Conservation (phyloP, 352 stramenopile genomes). For the Phytophthora uliginosa region DNA sequence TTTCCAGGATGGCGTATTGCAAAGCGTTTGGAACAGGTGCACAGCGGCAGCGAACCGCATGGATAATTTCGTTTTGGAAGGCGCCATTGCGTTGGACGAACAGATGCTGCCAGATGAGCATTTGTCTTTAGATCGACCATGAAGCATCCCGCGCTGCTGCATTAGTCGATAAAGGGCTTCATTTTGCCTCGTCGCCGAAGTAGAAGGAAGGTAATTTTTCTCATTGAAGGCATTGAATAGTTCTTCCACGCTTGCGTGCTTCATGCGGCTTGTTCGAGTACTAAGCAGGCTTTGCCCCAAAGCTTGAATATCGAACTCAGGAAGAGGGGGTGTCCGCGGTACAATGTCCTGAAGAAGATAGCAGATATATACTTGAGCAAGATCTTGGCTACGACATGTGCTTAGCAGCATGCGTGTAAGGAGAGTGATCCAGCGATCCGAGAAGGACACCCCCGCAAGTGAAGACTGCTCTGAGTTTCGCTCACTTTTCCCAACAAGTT, state of each 20-base stretch:
- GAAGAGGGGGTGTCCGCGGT: constrained; percentile 9
- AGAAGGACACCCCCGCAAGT: constrained; percentile 7
- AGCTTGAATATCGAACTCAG: constrained; percentile 13
- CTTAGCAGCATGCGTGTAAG: constrained; percentile 33
- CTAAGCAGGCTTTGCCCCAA: constrained; percentile 24
- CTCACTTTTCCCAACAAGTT: constrained; percentile 17
- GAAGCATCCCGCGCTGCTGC: constrained; percentile 21
- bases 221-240: constrained; percentile 24
- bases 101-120: neutral
- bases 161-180: constrained; percentile 35
- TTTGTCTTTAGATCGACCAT: neutral
- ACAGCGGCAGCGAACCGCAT: constrained; percentile 36
- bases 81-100: neutral
- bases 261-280: neutral
- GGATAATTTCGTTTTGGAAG: constrained; percentile 12
- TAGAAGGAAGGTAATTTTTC: neutral
- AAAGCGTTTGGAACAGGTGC: constrained; percentile 44
- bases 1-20: constrained; percentile 24
- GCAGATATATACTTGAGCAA: constrained; percentile 42
- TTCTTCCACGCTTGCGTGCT: constrained; percentile 7
- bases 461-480: neutral
- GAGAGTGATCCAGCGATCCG: constrained; percentile 42
- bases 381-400: constrained; percentile 15
- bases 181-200: constrained; percentile 31
- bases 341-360: constrained; percentile 45